Evolutionary conservation across 2,329 filamentous ascomycete genomes (phyloP), one percentile per base, ranked within the genome.

Genomic region (Exserohilum rostratum): DNA sequence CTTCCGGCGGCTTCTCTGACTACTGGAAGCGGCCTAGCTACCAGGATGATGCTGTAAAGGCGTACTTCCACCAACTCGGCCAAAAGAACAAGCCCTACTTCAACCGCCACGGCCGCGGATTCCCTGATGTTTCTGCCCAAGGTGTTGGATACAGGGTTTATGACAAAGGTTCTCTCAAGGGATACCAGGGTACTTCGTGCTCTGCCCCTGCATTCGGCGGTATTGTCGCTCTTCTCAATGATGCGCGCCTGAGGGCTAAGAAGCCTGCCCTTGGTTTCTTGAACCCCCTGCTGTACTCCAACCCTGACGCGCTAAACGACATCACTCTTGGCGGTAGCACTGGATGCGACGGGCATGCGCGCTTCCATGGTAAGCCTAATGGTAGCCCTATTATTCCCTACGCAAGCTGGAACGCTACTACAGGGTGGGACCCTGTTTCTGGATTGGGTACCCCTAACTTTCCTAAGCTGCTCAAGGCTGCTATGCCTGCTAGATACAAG

Each of bases 111-210:
- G 87, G 86, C 0, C 80, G 86, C 56, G 87, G 77, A 0, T 83
- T 85, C 59, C 85, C 86, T 0, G 86, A 89, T 57, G 79, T 90
- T n/a, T 81, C 85, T 1, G 82, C 83, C 3, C 82, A 84, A 53
- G 88, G 86, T 25, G 42, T 43, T 3, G 54, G 59, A 1, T 69
- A 62, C 50, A 25, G 50, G 2, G 70, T 67, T 69, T 67, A 73
- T 50, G 81, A 79, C 59, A 72, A 73, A 27, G 70, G 77, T 5
- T 63, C 76, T 12, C 69, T 77, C 54, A 72, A 76, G 55, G 70
- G 73, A 5, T 70, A 63, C 29, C 67, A 77, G 27, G 60, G 62
- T 4, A 83, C 80, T 0, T 81, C 78, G 27, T 81, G 83, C 50
- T 80, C 85, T 1, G 74, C 84, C 1, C 88, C 88, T 0, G 76